phyloP scores from a whole-genome alignment of 1,284 basidiomycete species.

The Pholiota adiposa region DNA sequence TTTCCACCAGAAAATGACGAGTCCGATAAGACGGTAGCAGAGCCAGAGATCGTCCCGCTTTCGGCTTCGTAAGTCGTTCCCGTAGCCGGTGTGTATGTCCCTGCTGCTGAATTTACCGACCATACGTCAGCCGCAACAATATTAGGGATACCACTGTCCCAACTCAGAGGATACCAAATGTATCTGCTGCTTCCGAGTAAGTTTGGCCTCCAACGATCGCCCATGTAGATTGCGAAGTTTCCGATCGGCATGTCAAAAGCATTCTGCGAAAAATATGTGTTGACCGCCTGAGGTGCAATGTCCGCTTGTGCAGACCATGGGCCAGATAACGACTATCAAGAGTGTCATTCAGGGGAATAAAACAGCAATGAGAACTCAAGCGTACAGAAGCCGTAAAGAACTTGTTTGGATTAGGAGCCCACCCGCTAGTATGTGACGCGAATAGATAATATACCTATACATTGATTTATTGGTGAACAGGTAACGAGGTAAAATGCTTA shows the following conservation, averaged over 20 bases:
- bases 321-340: slow-evolving; percentile 53
- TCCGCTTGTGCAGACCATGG: slow-evolving; percentile 62
- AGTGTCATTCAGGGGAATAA: background rate
- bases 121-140: slow-evolving; percentile 63
- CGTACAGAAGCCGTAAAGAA: slow-evolving; percentile 56
- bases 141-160: slow-evolving; percentile 54
- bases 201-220: slow-evolving; percentile 64
- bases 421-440: slow-evolving; percentile 63
- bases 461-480: background rate
- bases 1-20: slow-evolving; percentile 55
- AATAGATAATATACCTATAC: slow-evolving; percentile 59
- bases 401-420: slow-evolving; percentile 68
- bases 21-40: slow-evolving; percentile 46
- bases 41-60: slow-evolving; percentile 53
- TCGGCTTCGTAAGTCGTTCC: slow-evolving; percentile 65
- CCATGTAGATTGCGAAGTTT: slow-evolving; percentile 61
- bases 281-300: slow-evolving; percentile 52
- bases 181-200: slow-evolving; percentile 62
- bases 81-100: slow-evolving; percentile 52
- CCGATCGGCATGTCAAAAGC: slow-evolving; percentile 57
- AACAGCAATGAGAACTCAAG: background rate
- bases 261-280: slow-evolving; percentile 69
- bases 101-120: slow-evolving; percentile 53
- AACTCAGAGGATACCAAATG: slow-evolving; percentile 65
- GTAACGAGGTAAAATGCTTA: slow-evolving; percentile 18